Base-by-base conservation (phyloP, 768 basidiomycete genomes). In the Mrakia hoshinonis region DNA sequence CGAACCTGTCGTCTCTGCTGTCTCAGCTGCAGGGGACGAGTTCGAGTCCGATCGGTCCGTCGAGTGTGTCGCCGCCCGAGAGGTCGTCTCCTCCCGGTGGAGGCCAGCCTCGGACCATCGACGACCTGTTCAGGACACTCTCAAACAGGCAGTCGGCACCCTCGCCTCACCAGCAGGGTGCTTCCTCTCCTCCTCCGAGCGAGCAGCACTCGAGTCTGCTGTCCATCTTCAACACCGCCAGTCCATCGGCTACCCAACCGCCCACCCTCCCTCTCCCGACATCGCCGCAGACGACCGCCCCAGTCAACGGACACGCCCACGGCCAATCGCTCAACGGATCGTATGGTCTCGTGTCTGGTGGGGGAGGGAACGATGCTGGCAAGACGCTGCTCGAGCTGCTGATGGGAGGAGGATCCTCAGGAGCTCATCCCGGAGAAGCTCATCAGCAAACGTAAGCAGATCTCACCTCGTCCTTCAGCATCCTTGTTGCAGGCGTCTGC, bases 1-100 rank as follows among this genome's bases (percentile, higher is more conserved):
- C 24, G 6, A 43, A 66, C 22, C 48, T 66, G 13, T 66, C 64
- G 4, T 66, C 64, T 7, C 64, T 66, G 0, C 64, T 66, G 24
- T 48, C 46, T 9, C 64, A 66, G 48, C 47, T 66, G 18, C 64
- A 66, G 29, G 31, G 64, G 15, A 36, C 54, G n/a, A 12, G 46
- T 15, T 12, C 48, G n/a, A 20, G 22, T 29, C n/a, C 24, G 63
- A 13, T 39, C 20, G 43, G 43, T n/a, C 48, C 64, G 15, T 29
- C 64, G 9, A 9, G 26, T 51, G 4, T 26, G n/a, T 43, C 24
- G n/a, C 38, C 62, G 20, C 46, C 39, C n/a, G n/a, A n/a, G n/a
- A n/a, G n/a, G 39, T 43, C 38, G 26, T 26, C 63, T 34, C 51
- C 20, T 62, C 61, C 62, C 11, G 24, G 15, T n/a, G 58, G 58